Conservation (phyloP, 2,329 filamentous ascomycete genomes). For the Colletotrichum nymphaeae region DNA sequence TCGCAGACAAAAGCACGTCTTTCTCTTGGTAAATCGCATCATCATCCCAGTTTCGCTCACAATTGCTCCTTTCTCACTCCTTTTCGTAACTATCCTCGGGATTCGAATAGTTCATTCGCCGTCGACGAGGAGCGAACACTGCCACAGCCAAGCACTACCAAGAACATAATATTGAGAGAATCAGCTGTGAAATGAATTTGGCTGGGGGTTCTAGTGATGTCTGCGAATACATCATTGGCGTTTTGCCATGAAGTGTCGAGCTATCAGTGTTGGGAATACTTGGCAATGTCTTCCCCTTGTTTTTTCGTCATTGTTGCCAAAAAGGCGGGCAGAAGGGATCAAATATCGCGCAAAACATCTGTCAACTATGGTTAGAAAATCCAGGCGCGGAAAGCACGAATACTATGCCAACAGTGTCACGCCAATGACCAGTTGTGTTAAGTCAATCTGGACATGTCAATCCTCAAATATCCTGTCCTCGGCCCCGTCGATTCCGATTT, state of each 20-base stretch:
- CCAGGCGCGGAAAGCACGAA: too few species aligned
- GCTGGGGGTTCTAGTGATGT: neutral
- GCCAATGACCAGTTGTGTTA: too few species aligned
- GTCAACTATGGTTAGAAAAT: neutral
- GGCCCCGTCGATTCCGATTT: too few species aligned
- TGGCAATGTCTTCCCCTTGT: neutral
- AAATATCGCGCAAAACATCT: neutral
- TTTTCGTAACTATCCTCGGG: too few species aligned
- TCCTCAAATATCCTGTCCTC: neutral
- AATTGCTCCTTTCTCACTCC: neutral
- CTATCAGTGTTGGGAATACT: neutral
- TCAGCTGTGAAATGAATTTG: neutral
- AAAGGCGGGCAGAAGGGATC: neutral
- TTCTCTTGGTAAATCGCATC: slow-evolving; percentile 30
- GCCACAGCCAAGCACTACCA: slow-evolving; percentile 30
- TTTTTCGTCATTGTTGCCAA: neutral
- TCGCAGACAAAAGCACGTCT: slow-evolving; percentile 13
- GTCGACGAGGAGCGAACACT: neutral
- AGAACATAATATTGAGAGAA: neutral
- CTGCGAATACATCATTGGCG: neutral
- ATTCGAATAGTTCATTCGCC: neutral
- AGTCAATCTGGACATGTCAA: neutral
- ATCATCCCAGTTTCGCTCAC: neutral
- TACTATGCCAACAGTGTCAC: neutral
- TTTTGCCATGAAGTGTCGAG: neutral